Base-by-base conservation (phyloP, 306 rosid genomes). In the Lathyrus sativus region DNA sequence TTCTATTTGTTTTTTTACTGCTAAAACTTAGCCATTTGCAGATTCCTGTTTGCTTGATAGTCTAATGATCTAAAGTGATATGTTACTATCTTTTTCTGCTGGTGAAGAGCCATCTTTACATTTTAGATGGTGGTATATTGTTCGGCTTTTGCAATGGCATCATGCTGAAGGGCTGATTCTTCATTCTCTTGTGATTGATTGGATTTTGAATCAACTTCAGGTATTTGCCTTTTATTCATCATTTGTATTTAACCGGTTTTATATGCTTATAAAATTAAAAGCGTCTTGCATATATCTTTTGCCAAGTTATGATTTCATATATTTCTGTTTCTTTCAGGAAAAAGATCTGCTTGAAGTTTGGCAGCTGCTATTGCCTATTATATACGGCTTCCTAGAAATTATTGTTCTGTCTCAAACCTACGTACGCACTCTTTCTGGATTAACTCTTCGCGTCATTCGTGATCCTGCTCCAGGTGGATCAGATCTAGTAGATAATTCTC, bases 101-200 rank as follows among this genome's bases (percentile, higher is more conserved):
- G 84, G 85, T 62, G 90, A 85, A 67, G 96, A 84, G 73, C 88
- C 96, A 60, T 90, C 98, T 37, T 68, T 85, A 68, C 91, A 93
- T 83, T 86, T 86, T 74, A 90, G 78, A 82, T 93, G 98, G 98
- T 84, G 97, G 98, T 88, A 93, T 74, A 76, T 87, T 77, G 90
- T 87, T 43, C 86, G 96, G 42, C 97, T 90, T 18, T 78, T 93
- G 87, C 97, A 86, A 51, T 93, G 97, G 98, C 96, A 88, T 80
- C 88, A 86, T 74, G 90, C 96, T 4, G 97, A 93, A 68, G 91
- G 98, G 65, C 78, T 90, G 38, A 83, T 90, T 70, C 85, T 85
- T 80, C 91, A 97, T 53, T 85, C 98, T 46, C 85, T 86, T 79
- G 80, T 93, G 58, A 84, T 93, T 68, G 98, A n/a, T n/a, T n/a